Evolutionary conservation across 257 asterid genomes (phyloP), one percentile per base, ranked within the genome.

Genomic region (Linderniella brevidens): DNA sequence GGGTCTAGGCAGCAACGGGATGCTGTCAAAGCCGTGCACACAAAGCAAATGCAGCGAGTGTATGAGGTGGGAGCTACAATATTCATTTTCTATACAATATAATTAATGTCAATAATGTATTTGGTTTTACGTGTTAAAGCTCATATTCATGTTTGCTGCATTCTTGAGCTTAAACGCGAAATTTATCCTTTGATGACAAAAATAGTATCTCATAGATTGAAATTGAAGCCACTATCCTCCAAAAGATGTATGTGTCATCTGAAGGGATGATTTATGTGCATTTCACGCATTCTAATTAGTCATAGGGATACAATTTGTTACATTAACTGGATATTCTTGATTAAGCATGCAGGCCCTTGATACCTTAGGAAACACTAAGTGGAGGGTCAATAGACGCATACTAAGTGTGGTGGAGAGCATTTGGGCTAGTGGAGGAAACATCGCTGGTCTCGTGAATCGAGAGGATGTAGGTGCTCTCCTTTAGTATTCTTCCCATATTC

Each of bases 401-500:
- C 65, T 88, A 56, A 66, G 63, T 41, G 92, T 80, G 68, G 92
- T 83, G 55, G 97, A 88, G 71, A 67, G 60, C 70, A 69, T 88
- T 69, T 88, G 97, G 97, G 92, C 80, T 11, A 64, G 72, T 19
- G 97, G 95, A 46, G 97, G 97, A 56, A 70, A 80, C 54, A 40
- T 83, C 63, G 97, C 82, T 64, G 95, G 95, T 58, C 65, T 88
- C 44, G 97, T 88, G 38, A 67, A 76, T 58, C 78, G 95, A 48
- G 70, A 80, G 53, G 88, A 83, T 58, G 97, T 88, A 67, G 72
- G 93, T 59, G 52, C 47, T 38, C 53, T 41, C 57, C 25, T n/a
- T 39, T 25, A 25, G 32, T 25, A 25, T 25, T 25, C 32, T 25
- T 25, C 4, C 32, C 32, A 25, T 50, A 29, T 53, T 40, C 41